These are phyloP conservation scores for Curvularia eragrostidis DNA, from an alignment of 2,329 filamentous ascomycete species.

Conservation along the genomic window DNA sequence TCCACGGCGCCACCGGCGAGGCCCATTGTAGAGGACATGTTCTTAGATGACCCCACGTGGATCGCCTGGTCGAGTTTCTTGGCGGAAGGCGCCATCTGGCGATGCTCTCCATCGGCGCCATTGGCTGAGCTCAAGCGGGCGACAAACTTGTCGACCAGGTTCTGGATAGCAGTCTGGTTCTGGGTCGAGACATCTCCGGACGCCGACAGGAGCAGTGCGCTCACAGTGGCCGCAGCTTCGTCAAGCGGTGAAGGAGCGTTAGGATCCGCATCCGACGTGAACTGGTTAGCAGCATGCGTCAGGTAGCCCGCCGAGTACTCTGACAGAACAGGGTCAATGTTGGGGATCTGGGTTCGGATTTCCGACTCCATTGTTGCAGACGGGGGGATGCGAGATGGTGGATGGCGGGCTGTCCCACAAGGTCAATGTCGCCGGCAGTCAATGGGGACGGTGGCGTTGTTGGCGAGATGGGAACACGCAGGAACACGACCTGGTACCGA, in stretches of 20 bases:
- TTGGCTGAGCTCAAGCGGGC: conserved; percentile 77
- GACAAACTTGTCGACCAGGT: conserved; percentile 89
- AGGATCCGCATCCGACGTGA: conserved; percentile 74
- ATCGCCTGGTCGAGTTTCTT: conserved; percentile 91
- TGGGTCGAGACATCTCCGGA: conserved; percentile 78
- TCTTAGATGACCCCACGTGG: conserved; percentile 90
- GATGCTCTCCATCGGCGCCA: conserved; percentile 69
- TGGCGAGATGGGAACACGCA: conserved; percentile 24
- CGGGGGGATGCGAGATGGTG: conserved; percentile 20
- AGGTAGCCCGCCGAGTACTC: conserved; percentile 95
- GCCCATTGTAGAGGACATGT: conserved; percentile 94
- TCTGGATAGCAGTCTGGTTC: conserved; percentile 78
- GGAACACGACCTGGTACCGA: conserved; percentile 23
- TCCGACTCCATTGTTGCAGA: conserved; percentile 76
- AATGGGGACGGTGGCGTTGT: conserved; percentile 32
- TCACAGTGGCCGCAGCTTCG: conserved; percentile 83
- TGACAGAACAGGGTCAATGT: conserved; percentile 85
- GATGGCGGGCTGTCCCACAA: conserved; percentile 28
- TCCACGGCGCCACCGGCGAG: conserved; percentile 85
- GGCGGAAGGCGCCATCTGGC: conserved; percentile 75
- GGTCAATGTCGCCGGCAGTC: conserved; percentile 21
- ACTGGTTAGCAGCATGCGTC: conserved; percentile 87
- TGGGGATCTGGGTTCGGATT: conserved; percentile 81
- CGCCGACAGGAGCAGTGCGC: conserved; percentile 90
- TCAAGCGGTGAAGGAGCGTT: conserved; percentile 75